Conservation (phyloP, 495 filamentous ascomycete genomes). For the Neurospora sp. region DNA sequence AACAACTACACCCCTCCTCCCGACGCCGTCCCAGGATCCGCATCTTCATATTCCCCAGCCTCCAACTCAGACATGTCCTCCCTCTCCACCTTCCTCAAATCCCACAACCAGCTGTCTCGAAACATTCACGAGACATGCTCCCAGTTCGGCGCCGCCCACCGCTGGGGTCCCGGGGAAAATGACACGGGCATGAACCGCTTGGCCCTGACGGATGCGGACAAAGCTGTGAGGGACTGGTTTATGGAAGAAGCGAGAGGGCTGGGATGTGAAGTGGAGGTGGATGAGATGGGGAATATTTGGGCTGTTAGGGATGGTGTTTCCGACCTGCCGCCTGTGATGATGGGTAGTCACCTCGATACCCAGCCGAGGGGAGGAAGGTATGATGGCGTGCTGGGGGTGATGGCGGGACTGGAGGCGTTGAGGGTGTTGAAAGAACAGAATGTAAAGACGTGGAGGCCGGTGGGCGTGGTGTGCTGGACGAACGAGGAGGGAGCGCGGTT, state of each 20-base stretch:
- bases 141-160: constrained; percentile 32
- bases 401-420: constrained; percentile 62
- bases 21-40: background rate
- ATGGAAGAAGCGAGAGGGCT: constrained; percentile 51
- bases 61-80: background rate
- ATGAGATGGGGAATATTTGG: constrained; percentile 59
- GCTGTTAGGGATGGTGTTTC: constrained; percentile 49
- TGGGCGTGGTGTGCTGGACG: constrained; percentile 75
- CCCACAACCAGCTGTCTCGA: constrained; percentile 49
- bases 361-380: constrained; percentile 68
- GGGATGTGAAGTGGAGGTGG: constrained; percentile 44
- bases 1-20: background rate
- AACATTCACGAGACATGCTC: constrained; percentile 53
- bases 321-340: constrained; percentile 46
- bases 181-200: constrained; percentile 41
- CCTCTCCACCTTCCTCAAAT: constrained; percentile 26
- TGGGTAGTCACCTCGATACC: constrained; percentile 66
- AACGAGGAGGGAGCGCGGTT: constrained; percentile 80
- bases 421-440: constrained; percentile 56
- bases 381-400: constrained; percentile 68
- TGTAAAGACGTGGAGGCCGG: constrained; percentile 57
- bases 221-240: constrained; percentile 66
- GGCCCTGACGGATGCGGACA: constrained; percentile 60
- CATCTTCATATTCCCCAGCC: background rate
- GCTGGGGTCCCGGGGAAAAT: constrained; percentile 22